phyloP scores from a whole-genome alignment of 140 eudicot species.

The Anethum foeniculum region DNA sequence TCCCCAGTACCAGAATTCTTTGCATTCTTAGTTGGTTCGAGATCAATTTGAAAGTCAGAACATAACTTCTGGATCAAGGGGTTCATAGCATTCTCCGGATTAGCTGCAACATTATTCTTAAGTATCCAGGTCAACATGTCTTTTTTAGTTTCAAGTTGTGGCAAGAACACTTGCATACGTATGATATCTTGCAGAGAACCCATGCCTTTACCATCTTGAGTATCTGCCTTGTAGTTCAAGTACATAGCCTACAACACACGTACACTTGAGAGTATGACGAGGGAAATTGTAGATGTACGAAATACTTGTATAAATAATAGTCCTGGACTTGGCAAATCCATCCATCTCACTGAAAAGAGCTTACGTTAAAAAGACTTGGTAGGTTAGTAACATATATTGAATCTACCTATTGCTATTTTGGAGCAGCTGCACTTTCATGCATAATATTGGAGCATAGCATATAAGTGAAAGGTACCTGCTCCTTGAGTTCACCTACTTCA shows the following conservation, averaged over 20 bases:
- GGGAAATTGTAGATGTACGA: background rate
- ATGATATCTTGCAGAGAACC: conserved; percentile 15
- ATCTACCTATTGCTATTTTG: too few relatives aligned
- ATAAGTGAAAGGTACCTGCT: too few relatives aligned
- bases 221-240: conserved; percentile 42
- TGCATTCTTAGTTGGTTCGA: too few relatives aligned
- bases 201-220: conserved; percentile 24
- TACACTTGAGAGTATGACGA: background rate
- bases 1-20: too few relatives aligned
- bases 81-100: background rate
- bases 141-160: too few relatives aligned
- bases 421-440: too few relatives aligned
- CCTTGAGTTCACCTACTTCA: conserved; percentile 9
- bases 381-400: too few relatives aligned
- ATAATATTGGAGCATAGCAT: too few relatives aligned
- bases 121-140: background rate
- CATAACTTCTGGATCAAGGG: background rate
- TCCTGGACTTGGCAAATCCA: background rate
- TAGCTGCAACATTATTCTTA: background rate
- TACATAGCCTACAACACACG: conserved; percentile 59
- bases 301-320: background rate
- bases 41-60: too few relatives aligned
- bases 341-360: too few relatives aligned
- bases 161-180: too few relatives aligned
- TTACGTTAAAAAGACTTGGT: too few relatives aligned